Percentiles rank a stretch among this genome's conserved stretches.
These are phyloP conservation scores for Luffa aegyptiaca DNA, from an alignment of 306 rosid genomes.

Conservation along the genomic window DNA sequence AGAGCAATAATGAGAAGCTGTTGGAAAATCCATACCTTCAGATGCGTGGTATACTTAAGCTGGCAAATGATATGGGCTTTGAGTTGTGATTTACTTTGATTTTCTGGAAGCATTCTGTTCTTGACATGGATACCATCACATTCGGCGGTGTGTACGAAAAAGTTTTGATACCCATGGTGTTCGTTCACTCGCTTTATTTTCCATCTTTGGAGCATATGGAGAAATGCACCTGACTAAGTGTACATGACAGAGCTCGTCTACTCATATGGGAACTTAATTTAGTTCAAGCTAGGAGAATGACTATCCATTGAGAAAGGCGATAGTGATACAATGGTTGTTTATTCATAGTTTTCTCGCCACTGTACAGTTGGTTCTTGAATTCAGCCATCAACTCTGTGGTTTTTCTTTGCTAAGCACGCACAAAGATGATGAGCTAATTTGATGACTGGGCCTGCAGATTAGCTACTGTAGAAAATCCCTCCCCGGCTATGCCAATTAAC, in stretches of 20 bases:
- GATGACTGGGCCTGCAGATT: constrained; percentile 18
- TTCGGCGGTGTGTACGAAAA: constrained; percentile 14
- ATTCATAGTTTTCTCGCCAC: constrained; percentile 1
- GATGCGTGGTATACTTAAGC: constrained; percentile 96
- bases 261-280: constrained; percentile 25
- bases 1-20: constrained; percentile 97
- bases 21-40: constrained; percentile 99
- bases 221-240: constrained; percentile 18
- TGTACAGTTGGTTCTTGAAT: constrained; percentile 15
- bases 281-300: constrained; percentile 20
- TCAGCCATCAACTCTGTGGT: constrained; percentile 2
- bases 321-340: constrained; percentile 10
- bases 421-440: constrained; percentile 31
- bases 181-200: constrained; percentile 7
- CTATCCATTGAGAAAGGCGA: constrained; percentile 6
- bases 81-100: constrained; percentile 45
- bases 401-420: not conserved
- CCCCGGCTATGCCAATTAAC: not conserved
- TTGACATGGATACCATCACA: constrained; percentile 23
- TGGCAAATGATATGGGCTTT: constrained; percentile 82
- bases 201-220: constrained; percentile 21
- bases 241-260: constrained; percentile 14
- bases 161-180: constrained; percentile 22
- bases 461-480: not conserved
- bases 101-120: constrained; percentile 25